Percentiles rank a stretch among this genome's conserved stretches.
phyloP scores from a whole-genome alignment of 2,329 filamentous ascomycete species.

The Graphilbum sp. region DNA sequence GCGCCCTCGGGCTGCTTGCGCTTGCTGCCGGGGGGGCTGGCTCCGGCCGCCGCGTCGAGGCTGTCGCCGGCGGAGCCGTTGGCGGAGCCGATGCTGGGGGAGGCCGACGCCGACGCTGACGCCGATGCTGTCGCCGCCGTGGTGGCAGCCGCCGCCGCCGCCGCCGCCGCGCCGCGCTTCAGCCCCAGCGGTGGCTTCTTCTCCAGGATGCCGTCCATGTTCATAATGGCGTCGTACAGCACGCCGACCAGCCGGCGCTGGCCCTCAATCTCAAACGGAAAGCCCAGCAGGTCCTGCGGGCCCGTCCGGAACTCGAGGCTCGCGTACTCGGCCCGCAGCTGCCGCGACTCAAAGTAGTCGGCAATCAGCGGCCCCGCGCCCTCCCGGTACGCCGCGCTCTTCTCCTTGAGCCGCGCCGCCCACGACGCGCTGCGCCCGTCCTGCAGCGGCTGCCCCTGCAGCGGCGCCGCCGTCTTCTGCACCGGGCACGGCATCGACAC shows the following conservation, averaged over 20 bases:
- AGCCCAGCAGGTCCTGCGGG: constrained; percentile 1
- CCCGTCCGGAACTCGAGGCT: constrained; percentile 6
- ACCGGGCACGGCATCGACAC: neutral
- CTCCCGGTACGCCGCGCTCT: neutral
- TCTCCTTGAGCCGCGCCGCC: constrained; percentile 4
- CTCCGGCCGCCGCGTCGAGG: neutral
- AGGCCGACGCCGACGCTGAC: neutral
- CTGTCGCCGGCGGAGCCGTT: too few species aligned
- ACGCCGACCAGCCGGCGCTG: constrained; percentile 11
- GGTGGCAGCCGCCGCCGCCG: neutral
- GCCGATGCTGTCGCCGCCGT: neutral
- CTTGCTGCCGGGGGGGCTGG: neutral
- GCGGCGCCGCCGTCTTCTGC: neutral
- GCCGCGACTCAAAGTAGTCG: constrained; percentile 4
- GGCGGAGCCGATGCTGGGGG: neutral
- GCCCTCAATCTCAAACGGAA: constrained; percentile 11
- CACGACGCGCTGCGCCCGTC: constrained; percentile 5
- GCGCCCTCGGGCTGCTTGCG: neutral
- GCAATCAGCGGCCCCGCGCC: constrained; percentile 2
- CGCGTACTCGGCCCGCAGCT: constrained; percentile 7
- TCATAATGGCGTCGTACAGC: constrained; percentile 14
- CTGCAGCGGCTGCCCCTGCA: constrained; percentile 2
- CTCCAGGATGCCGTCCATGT: constrained; percentile 9
- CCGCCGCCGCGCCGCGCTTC: neutral
- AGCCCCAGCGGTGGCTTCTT: constrained; percentile 1